A percentile compares a stretch with the other conserved stretches of the same genome.
These are phyloP conservation scores for Blastomyces parvus DNA, from an alignment of 2,329 filamentous ascomycete genomes.

Conservation along the genomic window DNA sequence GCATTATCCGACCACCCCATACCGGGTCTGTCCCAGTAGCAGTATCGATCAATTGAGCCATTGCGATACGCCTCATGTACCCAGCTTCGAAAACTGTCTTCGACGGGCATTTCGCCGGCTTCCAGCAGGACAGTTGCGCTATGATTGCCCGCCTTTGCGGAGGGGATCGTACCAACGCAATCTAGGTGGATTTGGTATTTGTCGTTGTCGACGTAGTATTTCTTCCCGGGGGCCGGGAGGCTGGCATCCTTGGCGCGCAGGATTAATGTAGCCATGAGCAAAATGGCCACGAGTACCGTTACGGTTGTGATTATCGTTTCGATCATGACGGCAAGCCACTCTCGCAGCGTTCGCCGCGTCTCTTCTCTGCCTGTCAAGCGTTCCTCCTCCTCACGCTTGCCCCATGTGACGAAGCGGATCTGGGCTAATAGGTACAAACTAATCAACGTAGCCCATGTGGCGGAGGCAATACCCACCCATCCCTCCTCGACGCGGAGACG, in stretches of 20 bases:
- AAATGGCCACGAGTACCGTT: slow-evolving; percentile 57
- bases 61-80: slow-evolving; percentile 66
- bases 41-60: slow-evolving; percentile 77
- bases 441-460: slow-evolving; percentile 73
- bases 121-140: slow-evolving; percentile 75
- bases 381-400: slow-evolving; percentile 86
- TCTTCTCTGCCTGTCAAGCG: slow-evolving; percentile 82
- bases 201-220: slow-evolving; percentile 69
- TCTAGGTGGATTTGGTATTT: slow-evolving; percentile 83
- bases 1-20: slow-evolving; percentile 84
- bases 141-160: slow-evolving; percentile 16
- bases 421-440: slow-evolving; percentile 68
- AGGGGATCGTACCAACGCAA: slow-evolving; percentile 60
- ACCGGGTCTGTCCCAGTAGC: slow-evolving; percentile 90
- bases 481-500: slow-evolving; percentile 73
- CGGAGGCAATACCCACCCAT: slow-evolving; percentile 80
- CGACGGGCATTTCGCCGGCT: slow-evolving; percentile 68
- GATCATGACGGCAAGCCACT: slow-evolving; percentile 73
- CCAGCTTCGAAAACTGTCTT: slow-evolving; percentile 69
- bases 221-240: slow-evolving; percentile 61
- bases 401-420: slow-evolving; percentile 79
- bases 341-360: slow-evolving; percentile 65
- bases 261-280: slow-evolving; percentile 71
- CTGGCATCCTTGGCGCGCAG: slow-evolving; percentile 71
- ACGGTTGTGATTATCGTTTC: slow-evolving; percentile 62